Evolutionary conservation across 768 basidiomycete species (phyloP), one percentile per base, ranked within the genome.

Genomic region (Lentinula guzmanii): DNA sequence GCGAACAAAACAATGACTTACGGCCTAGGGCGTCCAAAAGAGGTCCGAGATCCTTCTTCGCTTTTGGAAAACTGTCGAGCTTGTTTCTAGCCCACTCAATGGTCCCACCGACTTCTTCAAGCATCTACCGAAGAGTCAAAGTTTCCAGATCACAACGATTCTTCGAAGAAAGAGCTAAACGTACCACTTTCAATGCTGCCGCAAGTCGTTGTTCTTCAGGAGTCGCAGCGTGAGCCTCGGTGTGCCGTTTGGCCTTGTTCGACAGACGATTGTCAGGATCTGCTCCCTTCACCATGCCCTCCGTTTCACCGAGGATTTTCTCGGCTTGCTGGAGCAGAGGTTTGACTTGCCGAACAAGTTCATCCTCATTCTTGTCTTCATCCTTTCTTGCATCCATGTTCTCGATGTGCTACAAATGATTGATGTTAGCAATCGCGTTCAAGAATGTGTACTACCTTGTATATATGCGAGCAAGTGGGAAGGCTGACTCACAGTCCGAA

Each of bases 41-140:
- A 24, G 74, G 75, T 9, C 74, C 74, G 9, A 76, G 72, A 56
- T 76, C 74, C 50, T 62, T 65, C 69, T 77, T 75, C 1, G 75
- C 76, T 61, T 76, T 74, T 0, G 76, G 76, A 67, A 74, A 74
- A 16, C 66, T 66, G 28, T 74, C 69, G 33, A 76, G 67, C 62
- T 76, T 76, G 58, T 73, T 68, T 54, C 67, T 70, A 2, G 76
- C 75, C 74, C 75, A 76, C 34, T 76, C 71, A 39, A 76, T 72
- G 0, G 74, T 76, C 7, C 75, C 75, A 16, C 71, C 70, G 13
- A 77, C 74, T 61, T 74, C 73, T 62, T 76, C 68, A 24, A 75
- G 54, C 62, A 76, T 63, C 76, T 76, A 50, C 34, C 15, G 28
- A 31, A 8, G 61, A 34, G 28, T 18, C 28, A 7, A 51, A 41